Evolutionary conservation across 371 early-diverging fungal species (phyloP).

Genomic region (Chytridium lagenaria): DNA sequence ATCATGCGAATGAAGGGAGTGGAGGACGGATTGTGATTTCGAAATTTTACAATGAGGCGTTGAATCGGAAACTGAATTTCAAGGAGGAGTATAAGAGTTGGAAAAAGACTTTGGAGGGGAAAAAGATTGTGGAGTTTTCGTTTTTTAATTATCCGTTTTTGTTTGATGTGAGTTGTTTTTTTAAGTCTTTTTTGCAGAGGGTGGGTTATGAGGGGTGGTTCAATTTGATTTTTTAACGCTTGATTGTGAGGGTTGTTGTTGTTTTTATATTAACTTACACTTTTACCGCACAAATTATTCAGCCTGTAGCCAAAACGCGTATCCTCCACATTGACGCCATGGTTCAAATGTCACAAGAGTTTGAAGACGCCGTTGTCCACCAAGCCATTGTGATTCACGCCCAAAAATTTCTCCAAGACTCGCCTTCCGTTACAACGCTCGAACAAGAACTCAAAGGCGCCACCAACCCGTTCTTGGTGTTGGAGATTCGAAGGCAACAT

Average conservation of each 20-base stretch:
- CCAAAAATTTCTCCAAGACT: constrained; percentile 67
- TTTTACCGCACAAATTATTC: neutral
- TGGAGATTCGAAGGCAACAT: constrained; percentile 74
- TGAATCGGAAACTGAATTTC: constrained; percentile 70
- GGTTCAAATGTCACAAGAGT: constrained; percentile 81
- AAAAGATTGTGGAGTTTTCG: constrained; percentile 57
- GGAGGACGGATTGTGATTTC: constrained; percentile 42
- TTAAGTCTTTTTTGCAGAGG: no score
- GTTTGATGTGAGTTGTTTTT: constrained; percentile 49
- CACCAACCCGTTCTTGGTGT: constrained; percentile 80
- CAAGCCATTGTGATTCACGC: constrained; percentile 75
- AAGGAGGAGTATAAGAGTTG: constrained; percentile 81
- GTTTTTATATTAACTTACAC: neutral
- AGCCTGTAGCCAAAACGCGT: constrained; percentile 73
- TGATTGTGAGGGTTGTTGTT: neutral
- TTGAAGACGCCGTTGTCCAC: constrained; percentile 78
- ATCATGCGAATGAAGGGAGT: constrained; percentile 53
- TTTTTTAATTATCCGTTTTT: constrained; percentile 79
- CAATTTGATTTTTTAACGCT: neutral
- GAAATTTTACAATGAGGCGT: constrained; percentile 67
- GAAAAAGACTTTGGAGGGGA: constrained; percentile 49
- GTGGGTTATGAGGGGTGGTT: neutral
- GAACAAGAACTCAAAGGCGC: constrained; percentile 87
- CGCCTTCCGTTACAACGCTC: constrained; percentile 50
- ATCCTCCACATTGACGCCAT: constrained; percentile 82